phyloP scores from a whole-genome alignment of 345 rosid genomes.

The Carallia brachiata region DNA sequence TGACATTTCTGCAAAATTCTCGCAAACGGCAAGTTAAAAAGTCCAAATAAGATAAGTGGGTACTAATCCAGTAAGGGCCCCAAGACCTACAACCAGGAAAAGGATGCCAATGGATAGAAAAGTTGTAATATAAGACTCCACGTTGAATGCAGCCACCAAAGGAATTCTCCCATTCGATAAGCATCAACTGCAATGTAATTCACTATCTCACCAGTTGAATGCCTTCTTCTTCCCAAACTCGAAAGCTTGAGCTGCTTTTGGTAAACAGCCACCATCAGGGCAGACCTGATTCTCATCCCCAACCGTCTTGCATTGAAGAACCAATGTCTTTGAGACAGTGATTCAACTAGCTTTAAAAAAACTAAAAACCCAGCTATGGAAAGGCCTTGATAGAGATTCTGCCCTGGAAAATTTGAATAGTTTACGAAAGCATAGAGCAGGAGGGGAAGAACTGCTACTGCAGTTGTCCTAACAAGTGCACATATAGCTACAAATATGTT shows the following conservation, averaged over 20 bases:
- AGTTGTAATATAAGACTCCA: slow-evolving; percentile 57
- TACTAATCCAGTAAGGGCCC: slow-evolving; percentile 44
- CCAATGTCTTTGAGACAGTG: slow-evolving; percentile 48
- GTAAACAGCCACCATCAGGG: slow-evolving; percentile 42
- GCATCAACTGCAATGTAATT: slow-evolving; percentile 65
- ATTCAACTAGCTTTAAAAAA: slow-evolving; percentile 56
- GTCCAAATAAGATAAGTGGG: slow-evolving; percentile 46
- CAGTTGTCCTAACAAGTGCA: slow-evolving; percentile 27
- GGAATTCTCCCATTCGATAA: slow-evolving; percentile 45
- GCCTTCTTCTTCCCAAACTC: slow-evolving; percentile 39
- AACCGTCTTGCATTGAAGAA: slow-evolving; percentile 35
- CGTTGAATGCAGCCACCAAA: slow-evolving; percentile 52
- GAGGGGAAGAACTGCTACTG: slow-evolving; percentile 26
- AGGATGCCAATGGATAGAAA: slow-evolving; percentile 48
- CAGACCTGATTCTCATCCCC: slow-evolving; percentile 49
- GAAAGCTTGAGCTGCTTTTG: slow-evolving; percentile 58
- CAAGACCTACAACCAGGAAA: slow-evolving; percentile 53
- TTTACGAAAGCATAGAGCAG: slow-evolving; percentile 46
- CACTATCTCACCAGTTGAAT: slow-evolving; percentile 64
- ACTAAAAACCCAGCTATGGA: slow-evolving; percentile 41
- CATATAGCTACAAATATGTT: slow-evolving; percentile 18
- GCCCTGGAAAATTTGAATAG: slow-evolving; percentile 35
- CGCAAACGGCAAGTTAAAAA: slow-evolving; percentile 54
- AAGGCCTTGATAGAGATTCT: slow-evolving; percentile 43
- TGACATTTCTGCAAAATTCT: slow-evolving; percentile 49